Base-by-base conservation (phyloP, 805 yeast species). In the Cyberlindnera subsufficiens region DNA sequence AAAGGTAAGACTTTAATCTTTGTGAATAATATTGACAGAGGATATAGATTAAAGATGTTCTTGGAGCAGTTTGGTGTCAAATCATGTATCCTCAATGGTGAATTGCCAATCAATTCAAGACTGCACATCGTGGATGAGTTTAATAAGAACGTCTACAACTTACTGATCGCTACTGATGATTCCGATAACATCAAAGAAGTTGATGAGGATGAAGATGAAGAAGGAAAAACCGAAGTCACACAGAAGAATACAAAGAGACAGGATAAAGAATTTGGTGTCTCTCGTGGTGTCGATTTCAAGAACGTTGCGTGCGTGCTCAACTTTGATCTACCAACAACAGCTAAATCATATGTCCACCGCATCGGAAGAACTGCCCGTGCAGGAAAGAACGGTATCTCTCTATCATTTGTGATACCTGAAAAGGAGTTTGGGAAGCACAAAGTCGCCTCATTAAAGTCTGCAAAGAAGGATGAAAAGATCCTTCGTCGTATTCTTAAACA, bases 281-380 rank as follows among this genome's bases (percentile, higher is more conserved):
- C 96, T 20, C 78, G 99, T 64, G 99, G 99, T 58, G 95, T 93
- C 32, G 99, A 93, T 66, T 93, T 93, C 72, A 82, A 77, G 55
- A 91, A 93, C 56, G 98, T 93, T 46, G 93, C 97, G 8, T 93
- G 98, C 68, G 99, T 93, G 7, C 69, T 93, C 51, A 93, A 93
- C 65, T 93, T 93, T 62, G 99, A 93, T 61, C 69, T 93, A 54
- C 99, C 99, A 33, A 76, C 86, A 4, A 80, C 95, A 9, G 82
- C 97, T 5, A 85, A 83, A 59, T 78, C 95, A 3, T 93, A 93
- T 60, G 82, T 88, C 27, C 99, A 93, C 64, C 77, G 99, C 60
- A 78, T 93, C 31, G 99, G 99, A 40, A 80, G 99, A 69, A 93
- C 99, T 5, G 99, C 99, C 5, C 80, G 99, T 66, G 98, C 96